These are phyloP conservation scores for Angophora floribunda DNA, from an alignment of 345 rosid species.

Conservation along the genomic window DNA sequence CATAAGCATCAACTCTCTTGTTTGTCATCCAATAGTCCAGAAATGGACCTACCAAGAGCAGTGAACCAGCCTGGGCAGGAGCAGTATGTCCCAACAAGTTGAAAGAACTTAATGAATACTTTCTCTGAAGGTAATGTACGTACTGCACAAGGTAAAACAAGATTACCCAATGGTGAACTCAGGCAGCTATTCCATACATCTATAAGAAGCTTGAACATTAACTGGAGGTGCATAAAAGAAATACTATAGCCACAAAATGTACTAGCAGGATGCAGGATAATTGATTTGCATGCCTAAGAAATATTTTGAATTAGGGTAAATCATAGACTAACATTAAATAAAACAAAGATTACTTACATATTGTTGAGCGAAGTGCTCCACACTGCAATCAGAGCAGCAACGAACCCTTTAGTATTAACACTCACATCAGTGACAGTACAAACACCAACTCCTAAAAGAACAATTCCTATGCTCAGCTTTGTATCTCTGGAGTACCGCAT, in stretches of 20 bases:
- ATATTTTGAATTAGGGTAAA: background rate
- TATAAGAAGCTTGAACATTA: background rate
- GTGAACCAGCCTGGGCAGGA: constrained; percentile 92
- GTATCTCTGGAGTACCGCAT: constrained; percentile 92
- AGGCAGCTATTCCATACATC: background rate
- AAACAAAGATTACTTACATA: constrained; percentile 40
- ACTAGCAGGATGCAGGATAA: background rate
- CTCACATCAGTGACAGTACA: constrained; percentile 96
- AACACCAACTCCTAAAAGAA: constrained; percentile 93
- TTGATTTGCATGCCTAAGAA: background rate
- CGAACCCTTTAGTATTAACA: constrained; percentile 74
- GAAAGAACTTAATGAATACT: constrained; percentile 80
- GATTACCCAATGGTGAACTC: background rate
- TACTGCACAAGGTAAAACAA: constrained; percentile 45
- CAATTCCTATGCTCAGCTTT: constrained; percentile 81
- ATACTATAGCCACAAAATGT: too few relatives aligned
- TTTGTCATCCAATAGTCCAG: constrained; percentile 87
- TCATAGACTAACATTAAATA: background rate
- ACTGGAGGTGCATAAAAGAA: background rate
- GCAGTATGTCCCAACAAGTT: constrained; percentile 97
- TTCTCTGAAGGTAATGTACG: constrained; percentile 87
- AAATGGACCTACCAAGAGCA: constrained; percentile 77
- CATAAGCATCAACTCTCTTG: constrained; percentile 62
- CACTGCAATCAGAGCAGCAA: constrained; percentile 84
- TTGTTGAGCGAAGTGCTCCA: constrained; percentile 98